phyloP scores from a whole-genome alignment of 2,329 filamentous ascomycete species.

The Hypoxylon rubiginosum region DNA sequence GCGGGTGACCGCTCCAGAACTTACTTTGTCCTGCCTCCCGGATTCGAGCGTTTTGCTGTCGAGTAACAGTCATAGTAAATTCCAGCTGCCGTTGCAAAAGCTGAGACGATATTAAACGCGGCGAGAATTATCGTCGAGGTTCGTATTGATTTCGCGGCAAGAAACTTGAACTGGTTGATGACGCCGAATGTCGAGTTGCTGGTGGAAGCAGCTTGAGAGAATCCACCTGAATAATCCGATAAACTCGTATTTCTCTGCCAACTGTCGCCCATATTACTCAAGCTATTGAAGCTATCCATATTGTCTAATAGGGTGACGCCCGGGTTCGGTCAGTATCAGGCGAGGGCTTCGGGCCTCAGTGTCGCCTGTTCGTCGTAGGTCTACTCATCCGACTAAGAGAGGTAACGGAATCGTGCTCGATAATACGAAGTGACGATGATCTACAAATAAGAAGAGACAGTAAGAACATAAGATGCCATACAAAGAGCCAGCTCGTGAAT shows the following conservation, averaged over 20 bases:
- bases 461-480: slow-evolving; percentile 45
- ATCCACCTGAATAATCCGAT: slow-evolving; percentile 40
- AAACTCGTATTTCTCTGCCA: slow-evolving; percentile 49
- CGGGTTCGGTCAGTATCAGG: slow-evolving; percentile 44
- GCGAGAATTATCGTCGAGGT: slow-evolving; percentile 73
- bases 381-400: slow-evolving; percentile 61
- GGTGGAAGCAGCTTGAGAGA: slow-evolving; percentile 49
- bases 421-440: slow-evolving; percentile 42
- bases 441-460: slow-evolving; percentile 43
- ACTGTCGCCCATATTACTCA: slow-evolving; percentile 44
- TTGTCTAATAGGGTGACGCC: slow-evolving; percentile 44
- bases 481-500: slow-evolving; percentile 56
- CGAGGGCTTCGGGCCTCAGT: slow-evolving; percentile 50
- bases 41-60: slow-evolving; percentile 56
- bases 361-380: slow-evolving; percentile 52
- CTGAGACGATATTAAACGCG: slow-evolving; percentile 71
- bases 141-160: slow-evolving; percentile 68
- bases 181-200: slow-evolving; percentile 61
- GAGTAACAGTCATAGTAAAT: slow-evolving; percentile 70
- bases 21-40: slow-evolving; percentile 57
- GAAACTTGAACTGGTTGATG: slow-evolving; percentile 66
- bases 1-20: slow-evolving; percentile 49
- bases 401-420: slow-evolving; percentile 49
- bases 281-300: slow-evolving; percentile 44
- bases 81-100: slow-evolving; percentile 67